Base-by-base conservation (phyloP, 2,329 filamentous ascomycete genomes). In the Alternaria sp. region DNA sequence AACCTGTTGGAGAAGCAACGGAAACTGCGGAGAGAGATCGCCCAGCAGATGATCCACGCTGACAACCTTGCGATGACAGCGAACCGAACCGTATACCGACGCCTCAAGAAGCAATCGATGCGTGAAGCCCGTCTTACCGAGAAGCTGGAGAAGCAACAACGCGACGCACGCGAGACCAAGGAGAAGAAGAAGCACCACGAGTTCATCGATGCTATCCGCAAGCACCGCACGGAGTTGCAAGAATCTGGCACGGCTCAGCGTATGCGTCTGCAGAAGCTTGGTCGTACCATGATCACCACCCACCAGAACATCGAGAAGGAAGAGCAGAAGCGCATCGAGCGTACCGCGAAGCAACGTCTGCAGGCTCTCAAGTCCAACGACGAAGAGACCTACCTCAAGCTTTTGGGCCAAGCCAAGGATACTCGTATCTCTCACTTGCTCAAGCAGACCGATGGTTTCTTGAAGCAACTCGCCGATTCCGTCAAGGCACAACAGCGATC, bases 351-450 rank as follows among this genome's bases (percentile, higher is more conserved):
- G 86, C 96, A 99, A 82, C 96, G 96, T 97, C 90, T 99, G 69
- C 95, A 98, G 81, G 96, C 96, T 65, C 87, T 99, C 79, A 98
- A 97, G 84, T 95, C 96, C 74, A 97, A 99, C 89, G 96, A 99
- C 80, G 96, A 99, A 84, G 96, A 98, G 83, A 97, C 96, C 1
- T 99, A 99, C 80, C 88, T 99, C 82, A 97, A 97, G 82, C 87
- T 99, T 77, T 90, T 99, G 74, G 96, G 97, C 77, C 95, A 99
- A 81, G 96, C 96, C 75, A 99, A 99, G 85, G 96, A 99, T 84
- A 98, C 95, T 43, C 95, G 96, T 90, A 99, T 99, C 69, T 97
- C 96, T 9, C 96, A 99, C 80, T 84, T 99, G 76, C 90, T 99
- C 73, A 93, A 93, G 77, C 96, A 99, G 83, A 99, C 96, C 55